Evolutionary conservation across 371 early-diverging fungal species (phyloP), one percentile per base, ranked within the genome.

Genomic region (Capniomyces stellatus): DNA sequence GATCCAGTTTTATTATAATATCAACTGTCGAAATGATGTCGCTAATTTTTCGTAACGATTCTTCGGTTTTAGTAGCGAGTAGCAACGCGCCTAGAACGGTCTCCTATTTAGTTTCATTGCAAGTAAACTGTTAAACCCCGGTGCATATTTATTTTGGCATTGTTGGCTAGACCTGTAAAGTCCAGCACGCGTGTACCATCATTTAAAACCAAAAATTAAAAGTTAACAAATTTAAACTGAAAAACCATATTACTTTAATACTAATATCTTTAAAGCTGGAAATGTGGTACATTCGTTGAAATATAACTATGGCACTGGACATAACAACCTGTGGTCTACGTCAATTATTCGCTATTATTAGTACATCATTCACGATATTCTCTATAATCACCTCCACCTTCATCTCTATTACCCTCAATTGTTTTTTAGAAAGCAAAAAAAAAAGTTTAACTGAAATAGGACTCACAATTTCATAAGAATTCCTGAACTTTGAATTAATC

Each of bases 241-340:
- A n/a, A n/a, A n/a, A n/a, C n/a, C n/a, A n/a, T n/a, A n/a, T n/a
- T 72, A 85, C 89, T 64, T 78, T 58, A 30, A 87, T 64, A 12
- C 75, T 75, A 64, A 79, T 80, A 21, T 82, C 66, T 52, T 74
- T 76, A 13, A 90, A 63, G 2, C 89, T 79, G 0, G 87, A 79
- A 55, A 81, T 69, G 54, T 75, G 87, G 67, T 78, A 96, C 75
- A 93, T 93, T 6, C 96, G 81, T 54, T 92, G 90, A 46, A 93
- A 79, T 24, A 96, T 70, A 1, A 90, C 85, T 63, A 92, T 91
- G 1, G 93, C 92, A n/a, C 91, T 91, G 2, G 92, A 90, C 77
- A 91, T 86, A 0, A 89, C 85, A 6, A 85, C 82, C 53, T 96
- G 96, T 15, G 95, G 92, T 28, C 91, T 90, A 65, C n/a, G n/a